phyloP scores from a whole-genome alignment of 1,284 basidiomycete species.

The Pholiota adiposa region DNA sequence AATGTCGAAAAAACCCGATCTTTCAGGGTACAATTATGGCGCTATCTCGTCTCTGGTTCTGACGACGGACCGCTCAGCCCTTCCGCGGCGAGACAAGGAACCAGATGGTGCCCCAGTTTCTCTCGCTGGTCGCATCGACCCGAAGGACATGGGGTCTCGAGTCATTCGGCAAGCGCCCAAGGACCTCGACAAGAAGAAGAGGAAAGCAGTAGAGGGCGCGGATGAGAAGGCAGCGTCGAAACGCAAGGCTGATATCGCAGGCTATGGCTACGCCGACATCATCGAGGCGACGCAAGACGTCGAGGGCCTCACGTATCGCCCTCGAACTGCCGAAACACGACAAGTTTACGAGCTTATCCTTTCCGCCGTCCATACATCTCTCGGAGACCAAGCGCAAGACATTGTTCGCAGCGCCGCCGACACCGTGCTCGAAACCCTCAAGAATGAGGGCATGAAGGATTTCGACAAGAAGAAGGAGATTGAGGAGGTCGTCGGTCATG shows the following conservation, averaged over 20 bases:
- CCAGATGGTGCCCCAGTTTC: slow-evolving; percentile 96
- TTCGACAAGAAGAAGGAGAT: slow-evolving; percentile 98
- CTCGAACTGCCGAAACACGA: slow-evolving; percentile 91
- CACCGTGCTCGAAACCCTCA: slow-evolving; percentile 87
- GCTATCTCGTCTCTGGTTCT: slow-evolving; percentile 88
- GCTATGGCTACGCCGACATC: slow-evolving; percentile 85
- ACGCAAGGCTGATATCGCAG: slow-evolving; percentile 55
- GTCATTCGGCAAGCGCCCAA: slow-evolving; percentile 85
- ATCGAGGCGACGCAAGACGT: slow-evolving; percentile 93
- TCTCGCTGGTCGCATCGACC: slow-evolving; percentile 90
- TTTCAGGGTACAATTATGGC: slow-evolving; percentile 89
- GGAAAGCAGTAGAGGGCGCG: slow-evolving; percentile 66
- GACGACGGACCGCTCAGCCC: slow-evolving; percentile 76
- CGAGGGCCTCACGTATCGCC: slow-evolving; percentile 92
- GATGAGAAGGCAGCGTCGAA: slow-evolving; percentile 65
- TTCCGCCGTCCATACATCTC: slow-evolving; percentile 76
- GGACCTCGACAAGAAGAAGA: slow-evolving; percentile 96
- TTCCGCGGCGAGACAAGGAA: slow-evolving; percentile 88
- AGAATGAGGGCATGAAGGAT: slow-evolving; percentile 91
- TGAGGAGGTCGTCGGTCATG: slow-evolving; percentile 74
- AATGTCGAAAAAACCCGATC: slow-evolving; percentile 62
- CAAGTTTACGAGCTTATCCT: slow-evolving; percentile 96
- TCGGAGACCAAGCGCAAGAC: slow-evolving; percentile 96
- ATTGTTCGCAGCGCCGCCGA: slow-evolving; percentile 96
- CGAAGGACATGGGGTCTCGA: slow-evolving; percentile 92